phyloP scores from a whole-genome alignment of 345 rosid species.

The Corchorus olitorius region DNA sequence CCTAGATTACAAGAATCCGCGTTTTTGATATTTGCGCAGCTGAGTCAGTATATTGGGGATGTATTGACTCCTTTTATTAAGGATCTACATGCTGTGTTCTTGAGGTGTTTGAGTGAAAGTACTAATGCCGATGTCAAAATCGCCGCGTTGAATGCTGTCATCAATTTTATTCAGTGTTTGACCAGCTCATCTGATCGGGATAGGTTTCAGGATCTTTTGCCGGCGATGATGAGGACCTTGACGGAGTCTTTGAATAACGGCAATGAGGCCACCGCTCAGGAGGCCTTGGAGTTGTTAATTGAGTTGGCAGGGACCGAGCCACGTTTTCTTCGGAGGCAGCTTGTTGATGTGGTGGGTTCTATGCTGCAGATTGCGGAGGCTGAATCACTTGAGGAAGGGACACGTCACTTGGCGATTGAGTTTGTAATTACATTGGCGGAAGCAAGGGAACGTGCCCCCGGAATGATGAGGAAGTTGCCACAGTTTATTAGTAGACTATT shows the following conservation, averaged over 20 bases:
- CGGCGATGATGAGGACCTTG: conserved; percentile 93
- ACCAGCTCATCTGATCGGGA: conserved; percentile 73
- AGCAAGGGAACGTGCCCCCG: conserved; percentile 98
- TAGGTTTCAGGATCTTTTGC: conserved; percentile 92
- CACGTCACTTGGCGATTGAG: conserved; percentile 89
- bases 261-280: conserved; percentile 92
- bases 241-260: conserved; percentile 89
- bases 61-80: conserved; percentile 73
- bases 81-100: conserved; percentile 82
- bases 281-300: conserved; percentile 91
- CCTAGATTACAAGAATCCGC: conserved; percentile 88
- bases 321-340: conserved; percentile 80
- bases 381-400: conserved; percentile 87
- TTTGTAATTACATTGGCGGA: conserved; percentile 92
- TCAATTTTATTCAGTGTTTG: conserved; percentile 89
- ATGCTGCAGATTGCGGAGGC: conserved; percentile 99
- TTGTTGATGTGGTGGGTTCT: conserved; percentile 88
- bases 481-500: conserved; percentile 91
- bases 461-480: conserved; percentile 98
- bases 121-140: conserved; percentile 83
- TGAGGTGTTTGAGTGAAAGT: conserved; percentile 63
- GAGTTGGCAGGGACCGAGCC: conserved; percentile 98
- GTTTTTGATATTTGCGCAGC: conserved; percentile 86
- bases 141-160: conserved; percentile 90
- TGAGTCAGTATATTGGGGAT: conserved; percentile 90